Conservation (phyloP, 108 stramenopile genomes). For the Epipyxis sp. region DNA sequence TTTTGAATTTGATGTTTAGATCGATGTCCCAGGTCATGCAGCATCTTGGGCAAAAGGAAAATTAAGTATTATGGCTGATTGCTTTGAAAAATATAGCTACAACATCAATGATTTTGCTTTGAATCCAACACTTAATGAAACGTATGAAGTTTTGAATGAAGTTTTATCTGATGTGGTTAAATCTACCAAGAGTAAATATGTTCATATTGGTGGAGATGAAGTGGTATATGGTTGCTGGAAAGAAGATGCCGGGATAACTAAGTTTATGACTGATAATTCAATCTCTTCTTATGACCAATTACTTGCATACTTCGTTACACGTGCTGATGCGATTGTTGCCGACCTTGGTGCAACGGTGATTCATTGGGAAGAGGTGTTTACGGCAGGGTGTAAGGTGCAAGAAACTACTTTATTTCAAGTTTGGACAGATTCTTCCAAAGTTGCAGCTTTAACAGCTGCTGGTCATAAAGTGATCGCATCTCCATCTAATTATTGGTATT, state of each 20-base stretch:
- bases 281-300: slow-evolving; percentile 17
- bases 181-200: not conserved
- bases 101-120: slow-evolving; percentile 33
- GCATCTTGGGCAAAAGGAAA: slow-evolving; percentile 20
- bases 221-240: slow-evolving; percentile 35
- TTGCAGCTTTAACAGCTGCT: not conserved
- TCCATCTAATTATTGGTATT: slow-evolving; percentile 31
- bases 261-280: not conserved
- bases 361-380: slow-evolving; percentile 32
- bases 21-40: slow-evolving; percentile 32
- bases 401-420: slow-evolving; percentile 4
- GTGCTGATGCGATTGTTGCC: slow-evolving; percentile 1
- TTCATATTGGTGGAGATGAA: slow-evolving; percentile 32
- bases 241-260: not conserved
- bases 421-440: slow-evolving; percentile 3
- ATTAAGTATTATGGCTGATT: slow-evolving; percentile 15
- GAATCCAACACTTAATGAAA: slow-evolving; percentile 21
- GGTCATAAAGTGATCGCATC: slow-evolving; percentile 16
- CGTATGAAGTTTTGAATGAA: not conserved
- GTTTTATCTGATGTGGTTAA: slow-evolving; percentile 11
- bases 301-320: slow-evolving; percentile 11
- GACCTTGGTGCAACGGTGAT: not conserved
- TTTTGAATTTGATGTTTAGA: too few species aligned
- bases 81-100: slow-evolving; percentile 29
- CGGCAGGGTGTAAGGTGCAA: not conserved